Percentiles rank a stretch among this genome's conserved stretches.
These are phyloP conservation scores for Fusarium pseudograminearum DNA, from an alignment of 2,329 filamentous ascomycete genomes.

Conservation along the genomic window DNA sequence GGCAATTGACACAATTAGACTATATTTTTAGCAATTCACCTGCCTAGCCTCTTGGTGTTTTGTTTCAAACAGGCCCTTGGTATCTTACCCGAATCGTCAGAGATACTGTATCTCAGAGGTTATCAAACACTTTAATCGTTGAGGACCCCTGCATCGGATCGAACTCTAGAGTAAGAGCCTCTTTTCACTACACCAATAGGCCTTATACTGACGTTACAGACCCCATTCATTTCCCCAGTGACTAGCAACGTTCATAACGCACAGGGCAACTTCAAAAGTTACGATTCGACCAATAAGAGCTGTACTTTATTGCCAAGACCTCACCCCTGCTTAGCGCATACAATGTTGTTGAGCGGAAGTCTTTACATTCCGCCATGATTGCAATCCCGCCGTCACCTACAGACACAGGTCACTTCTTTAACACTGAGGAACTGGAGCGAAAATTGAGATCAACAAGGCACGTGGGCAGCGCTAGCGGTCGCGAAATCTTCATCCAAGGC, in stretches of 20 bases:
- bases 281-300: neutral
- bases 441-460: too few relatives aligned
- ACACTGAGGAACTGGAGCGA: too few relatives aligned
- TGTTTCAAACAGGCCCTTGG: neutral
- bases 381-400: neutral
- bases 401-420: neutral
- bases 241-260: neutral
- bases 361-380: neutral
- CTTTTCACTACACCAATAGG: neutral
- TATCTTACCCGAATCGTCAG: neutral
- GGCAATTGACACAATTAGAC: neutral
- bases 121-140: neutral
- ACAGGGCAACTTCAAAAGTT: conserved; percentile 13
- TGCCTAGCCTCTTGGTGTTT: neutral
- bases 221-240: neutral
- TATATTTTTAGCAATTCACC: neutral
- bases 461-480: neutral
- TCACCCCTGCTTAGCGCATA: neutral
- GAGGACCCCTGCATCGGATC: neutral
- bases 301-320: neutral
- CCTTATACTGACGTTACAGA: neutral
- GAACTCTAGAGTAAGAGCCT: neutral
- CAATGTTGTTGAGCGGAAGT: neutral
- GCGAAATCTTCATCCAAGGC: neutral
- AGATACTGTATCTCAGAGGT: neutral